Conservation (phyloP, 2,329 filamentous ascomycete species). For the Trichoderma atrobrunneum region DNA sequence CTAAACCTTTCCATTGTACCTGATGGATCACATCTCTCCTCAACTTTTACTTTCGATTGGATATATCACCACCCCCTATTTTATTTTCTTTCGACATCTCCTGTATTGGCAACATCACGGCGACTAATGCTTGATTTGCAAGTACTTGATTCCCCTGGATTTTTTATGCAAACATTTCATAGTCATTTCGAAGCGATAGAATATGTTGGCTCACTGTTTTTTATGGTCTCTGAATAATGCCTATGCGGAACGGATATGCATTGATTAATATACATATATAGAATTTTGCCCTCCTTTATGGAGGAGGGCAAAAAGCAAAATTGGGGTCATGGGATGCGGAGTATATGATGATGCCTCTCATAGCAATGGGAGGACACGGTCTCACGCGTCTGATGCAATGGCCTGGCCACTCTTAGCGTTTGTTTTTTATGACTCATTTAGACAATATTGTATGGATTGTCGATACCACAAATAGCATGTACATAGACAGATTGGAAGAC, state of each 20-base stretch:
- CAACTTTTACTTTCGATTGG: not conserved
- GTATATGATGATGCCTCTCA: not conserved
- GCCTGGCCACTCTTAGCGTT: not conserved
- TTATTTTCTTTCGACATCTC: not conserved
- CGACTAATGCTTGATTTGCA: not conserved
- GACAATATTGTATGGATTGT: not conserved
- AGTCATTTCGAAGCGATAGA: slow-evolving; percentile 3
- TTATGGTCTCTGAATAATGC: not conserved
- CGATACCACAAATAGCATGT: slow-evolving; percentile 6
- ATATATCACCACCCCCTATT: not conserved
- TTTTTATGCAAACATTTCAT: not conserved
- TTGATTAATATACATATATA: slow-evolving; percentile 7
- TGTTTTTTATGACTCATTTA: not conserved
- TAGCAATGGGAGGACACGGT: not conserved
- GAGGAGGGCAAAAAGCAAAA: not conserved
- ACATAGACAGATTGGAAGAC: not conserved
- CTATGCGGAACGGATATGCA: not conserved
- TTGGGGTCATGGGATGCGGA: not conserved
- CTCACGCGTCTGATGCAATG: not conserved
- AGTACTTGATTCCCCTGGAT: not conserved
- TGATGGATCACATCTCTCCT: not conserved
- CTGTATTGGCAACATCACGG: not conserved
- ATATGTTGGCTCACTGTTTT: not conserved
- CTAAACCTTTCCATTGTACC: not conserved
- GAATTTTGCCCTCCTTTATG: not conserved